These are phyloP conservation scores for Amanita exitialis DNA, from an alignment of 768 basidiomycete species.

Conservation along the genomic window DNA sequence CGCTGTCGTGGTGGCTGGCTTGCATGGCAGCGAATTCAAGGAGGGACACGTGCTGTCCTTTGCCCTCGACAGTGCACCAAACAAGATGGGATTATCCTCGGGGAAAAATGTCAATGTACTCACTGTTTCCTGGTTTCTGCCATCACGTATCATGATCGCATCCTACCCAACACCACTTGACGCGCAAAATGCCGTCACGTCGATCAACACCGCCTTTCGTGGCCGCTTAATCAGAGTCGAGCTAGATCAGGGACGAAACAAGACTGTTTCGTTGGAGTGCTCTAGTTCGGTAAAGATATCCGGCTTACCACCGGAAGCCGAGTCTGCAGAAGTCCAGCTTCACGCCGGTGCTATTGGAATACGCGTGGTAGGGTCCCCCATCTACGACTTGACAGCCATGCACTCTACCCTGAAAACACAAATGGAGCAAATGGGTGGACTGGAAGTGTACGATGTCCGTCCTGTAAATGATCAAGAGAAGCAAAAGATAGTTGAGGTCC, in stretches of 20 bases:
- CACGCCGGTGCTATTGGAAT: neutral
- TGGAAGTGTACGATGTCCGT: neutral
- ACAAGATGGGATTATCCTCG: slow-evolving; percentile 28
- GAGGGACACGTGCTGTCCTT: neutral
- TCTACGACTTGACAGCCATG: neutral
- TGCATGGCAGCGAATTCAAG: too few species aligned
- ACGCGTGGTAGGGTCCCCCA: neutral
- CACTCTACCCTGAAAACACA: neutral
- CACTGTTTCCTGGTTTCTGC: slow-evolving; percentile 41
- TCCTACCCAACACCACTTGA: slow-evolving; percentile 24
- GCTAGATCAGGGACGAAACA: slow-evolving; percentile 26
- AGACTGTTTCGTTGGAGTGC: neutral
- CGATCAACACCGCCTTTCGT: slow-evolving; percentile 23
- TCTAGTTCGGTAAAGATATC: neutral
- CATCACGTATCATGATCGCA: slow-evolving; percentile 35
- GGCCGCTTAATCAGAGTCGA: slow-evolving; percentile 36
- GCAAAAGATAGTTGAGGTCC: slow-evolving; percentile 14
- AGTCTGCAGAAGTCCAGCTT: neutral
- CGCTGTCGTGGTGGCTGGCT: too few species aligned
- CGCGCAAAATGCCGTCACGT: slow-evolving; percentile 23
- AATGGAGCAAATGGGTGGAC: neutral
- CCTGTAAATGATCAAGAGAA: neutral
- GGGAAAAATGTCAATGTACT: slow-evolving; percentile 25
- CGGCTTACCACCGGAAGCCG: neutral
- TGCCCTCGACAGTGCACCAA: slow-evolving; percentile 24